These are phyloP conservation scores for Galerina marginata DNA, from an alignment of 768 basidiomycete species.

Conservation along the genomic window DNA sequence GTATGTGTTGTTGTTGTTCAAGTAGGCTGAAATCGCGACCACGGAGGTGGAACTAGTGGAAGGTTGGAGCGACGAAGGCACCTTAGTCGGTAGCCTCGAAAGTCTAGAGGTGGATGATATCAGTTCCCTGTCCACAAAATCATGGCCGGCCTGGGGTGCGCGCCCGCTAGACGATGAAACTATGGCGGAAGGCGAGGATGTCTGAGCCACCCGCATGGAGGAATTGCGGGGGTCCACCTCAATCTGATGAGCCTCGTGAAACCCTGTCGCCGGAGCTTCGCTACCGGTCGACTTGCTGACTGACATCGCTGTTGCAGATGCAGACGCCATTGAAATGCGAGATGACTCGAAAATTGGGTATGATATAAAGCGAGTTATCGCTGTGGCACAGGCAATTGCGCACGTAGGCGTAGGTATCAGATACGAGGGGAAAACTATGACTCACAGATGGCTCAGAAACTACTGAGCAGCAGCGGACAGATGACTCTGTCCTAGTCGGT, in stretches of 20 bases:
- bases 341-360: slow-evolving; percentile 21
- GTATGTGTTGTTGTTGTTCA: slow-evolving; percentile 33
- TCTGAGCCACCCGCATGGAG: slow-evolving; percentile 21
- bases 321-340: slow-evolving; percentile 25
- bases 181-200: slow-evolving; percentile 25
- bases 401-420: slow-evolving; percentile 36
- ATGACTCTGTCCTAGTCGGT: slow-evolving; percentile 27
- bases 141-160: slow-evolving; percentile 24
- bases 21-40: slow-evolving; percentile 57
- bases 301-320: slow-evolving; percentile 23
- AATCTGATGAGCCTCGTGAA: slow-evolving; percentile 25
- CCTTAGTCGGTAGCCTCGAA: slow-evolving; percentile 51
- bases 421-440: slow-evolving; percentile 30
- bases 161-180: slow-evolving; percentile 12
- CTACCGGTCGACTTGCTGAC: slow-evolving; percentile 26
- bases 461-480: slow-evolving; percentile 22
- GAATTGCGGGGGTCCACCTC: slow-evolving; percentile 26
- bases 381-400: slow-evolving; percentile 22
- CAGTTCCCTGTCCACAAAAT: slow-evolving; percentile 53
- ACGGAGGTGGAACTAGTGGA: slow-evolving; percentile 34
- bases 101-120: slow-evolving; percentile 60
- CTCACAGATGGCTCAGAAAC: slow-evolving; percentile 39
- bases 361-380: slow-evolving; percentile 22
- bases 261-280: slow-evolving; percentile 23
- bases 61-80: slow-evolving; percentile 46